Evolutionary conservation across 176 grass and related monocot genomes (phyloP).

Genomic region (Alloteropsis semialata): DNA sequence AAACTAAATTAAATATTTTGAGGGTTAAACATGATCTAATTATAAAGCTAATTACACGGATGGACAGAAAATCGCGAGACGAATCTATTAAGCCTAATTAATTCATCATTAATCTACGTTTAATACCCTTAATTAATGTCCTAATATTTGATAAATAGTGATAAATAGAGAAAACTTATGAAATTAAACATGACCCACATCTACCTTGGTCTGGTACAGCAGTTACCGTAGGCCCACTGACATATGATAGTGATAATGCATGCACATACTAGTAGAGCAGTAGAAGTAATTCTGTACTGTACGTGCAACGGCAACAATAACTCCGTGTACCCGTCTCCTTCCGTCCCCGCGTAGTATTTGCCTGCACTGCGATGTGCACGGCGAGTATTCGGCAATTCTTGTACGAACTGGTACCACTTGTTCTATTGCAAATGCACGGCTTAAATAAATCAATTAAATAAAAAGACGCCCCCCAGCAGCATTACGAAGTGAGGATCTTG

Average conservation of each 20-base stretch:
- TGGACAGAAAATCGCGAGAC: no score
- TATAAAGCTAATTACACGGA: no score
- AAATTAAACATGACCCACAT: not conserved
- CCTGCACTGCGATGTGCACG: not conserved
- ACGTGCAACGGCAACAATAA: not conserved
- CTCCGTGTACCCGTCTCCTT: not conserved
- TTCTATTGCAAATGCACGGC: no score
- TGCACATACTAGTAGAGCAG: not conserved
- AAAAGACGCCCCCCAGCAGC: not conserved
- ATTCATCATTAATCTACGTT: no score
- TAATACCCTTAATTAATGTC: no score
- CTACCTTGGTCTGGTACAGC: not conserved
- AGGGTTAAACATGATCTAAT: no score
- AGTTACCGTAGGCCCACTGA: slow-evolving; percentile 7
- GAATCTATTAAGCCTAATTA: no score
- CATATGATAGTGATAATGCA: not conserved
- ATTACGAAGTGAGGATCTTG: not conserved
- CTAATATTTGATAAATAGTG: no score
- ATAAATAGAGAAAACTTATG: no score
- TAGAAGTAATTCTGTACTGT: not conserved
- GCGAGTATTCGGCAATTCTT: not conserved
- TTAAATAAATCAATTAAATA: no score
- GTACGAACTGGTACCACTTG: no score
- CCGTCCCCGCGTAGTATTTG: not conserved
- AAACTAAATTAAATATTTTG: no score